These are phyloP conservation scores for Penicillium paneum DNA, from an alignment of 2,329 filamentous ascomycete genomes.

Conservation along the genomic window DNA sequence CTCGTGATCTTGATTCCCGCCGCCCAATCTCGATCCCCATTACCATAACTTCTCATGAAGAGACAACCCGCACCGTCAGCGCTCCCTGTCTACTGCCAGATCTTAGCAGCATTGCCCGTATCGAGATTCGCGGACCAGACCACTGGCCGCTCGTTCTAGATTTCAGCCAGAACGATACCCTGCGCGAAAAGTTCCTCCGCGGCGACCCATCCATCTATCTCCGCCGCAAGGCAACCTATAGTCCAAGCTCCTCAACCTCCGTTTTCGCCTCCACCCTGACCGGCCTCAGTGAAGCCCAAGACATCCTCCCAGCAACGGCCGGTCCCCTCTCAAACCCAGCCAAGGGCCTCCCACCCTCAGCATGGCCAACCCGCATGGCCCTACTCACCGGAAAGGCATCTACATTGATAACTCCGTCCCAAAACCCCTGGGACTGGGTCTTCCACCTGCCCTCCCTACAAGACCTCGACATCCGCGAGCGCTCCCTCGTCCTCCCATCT, in stretches of 20 bases:
- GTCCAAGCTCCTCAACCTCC: conserved; percentile 51
- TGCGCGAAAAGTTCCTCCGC: conserved; percentile 61
- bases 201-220: conserved; percentile 72
- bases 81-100: conserved; percentile 58
- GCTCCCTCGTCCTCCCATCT: conserved; percentile 57
- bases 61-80: conserved; percentile 35
- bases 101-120: conserved; percentile 36
- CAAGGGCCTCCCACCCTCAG: conserved; percentile 25
- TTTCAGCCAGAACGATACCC: conserved; percentile 61
- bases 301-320: conserved; percentile 35
- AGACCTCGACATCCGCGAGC: conserved; percentile 62
- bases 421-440: conserved; percentile 67
- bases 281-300: conserved; percentile 63
- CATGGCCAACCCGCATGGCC: conserved; percentile 23
- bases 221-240: conserved; percentile 65
- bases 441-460: conserved; percentile 60
- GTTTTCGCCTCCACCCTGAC: conserved; percentile 72
- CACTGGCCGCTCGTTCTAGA: conserved; percentile 83
- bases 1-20: conserved; percentile 80
- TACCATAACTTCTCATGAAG: conserved; percentile 57
- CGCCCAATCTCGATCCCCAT: conserved; percentile 74
- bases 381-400: conserved; percentile 20
- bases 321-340: conserved; percentile 21
- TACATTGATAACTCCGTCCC: conserved; percentile 31
- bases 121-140: conserved; percentile 48